Conservation (phyloP, 495 filamentous ascomycete species). For the Aspergillus asperescens region DNA sequence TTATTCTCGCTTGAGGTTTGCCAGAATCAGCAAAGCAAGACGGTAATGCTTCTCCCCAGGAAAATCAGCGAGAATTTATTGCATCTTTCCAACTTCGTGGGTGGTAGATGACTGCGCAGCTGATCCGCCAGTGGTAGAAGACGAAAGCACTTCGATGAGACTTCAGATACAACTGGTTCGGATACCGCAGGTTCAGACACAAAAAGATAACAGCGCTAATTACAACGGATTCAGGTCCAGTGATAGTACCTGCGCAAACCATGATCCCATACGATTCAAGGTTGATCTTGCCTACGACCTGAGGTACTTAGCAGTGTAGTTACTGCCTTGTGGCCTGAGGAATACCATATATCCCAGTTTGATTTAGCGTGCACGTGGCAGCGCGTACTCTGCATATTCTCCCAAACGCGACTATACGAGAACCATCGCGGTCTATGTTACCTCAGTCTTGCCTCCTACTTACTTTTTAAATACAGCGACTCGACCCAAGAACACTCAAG, state of each 20-base stretch:
- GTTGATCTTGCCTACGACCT: slow-evolving; percentile 18
- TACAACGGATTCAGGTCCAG: neutral
- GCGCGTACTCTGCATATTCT: neutral
- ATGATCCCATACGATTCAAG: slow-evolving; percentile 15
- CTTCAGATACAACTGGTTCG: neutral
- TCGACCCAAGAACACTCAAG: neutral
- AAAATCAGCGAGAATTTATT: neutral
- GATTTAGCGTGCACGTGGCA: slow-evolving; percentile 15
- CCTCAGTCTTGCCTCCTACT: neutral
- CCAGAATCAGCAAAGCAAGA: slow-evolving; percentile 17
- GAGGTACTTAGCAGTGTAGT: neutral
- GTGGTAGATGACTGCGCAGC: slow-evolving; percentile 8
- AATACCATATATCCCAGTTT: slow-evolving; percentile 18
- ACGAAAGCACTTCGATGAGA: neutral
- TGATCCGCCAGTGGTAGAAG: neutral
- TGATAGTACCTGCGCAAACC: slow-evolving; percentile 6
- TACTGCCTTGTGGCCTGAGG: slow-evolving; percentile 18
- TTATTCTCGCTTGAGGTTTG: slow-evolving; percentile 19
- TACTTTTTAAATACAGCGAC: neutral
- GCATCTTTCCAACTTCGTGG: neutral
- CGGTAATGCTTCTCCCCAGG: neutral
- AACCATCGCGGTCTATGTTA: neutral
- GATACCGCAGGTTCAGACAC: neutral
- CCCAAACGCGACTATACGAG: neutral
- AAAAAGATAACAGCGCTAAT: too few relatives aligned